These are phyloP conservation scores for Narthecium ossifragum DNA, from an alignment of 106 monocot genomes.

Conservation along the genomic window DNA sequence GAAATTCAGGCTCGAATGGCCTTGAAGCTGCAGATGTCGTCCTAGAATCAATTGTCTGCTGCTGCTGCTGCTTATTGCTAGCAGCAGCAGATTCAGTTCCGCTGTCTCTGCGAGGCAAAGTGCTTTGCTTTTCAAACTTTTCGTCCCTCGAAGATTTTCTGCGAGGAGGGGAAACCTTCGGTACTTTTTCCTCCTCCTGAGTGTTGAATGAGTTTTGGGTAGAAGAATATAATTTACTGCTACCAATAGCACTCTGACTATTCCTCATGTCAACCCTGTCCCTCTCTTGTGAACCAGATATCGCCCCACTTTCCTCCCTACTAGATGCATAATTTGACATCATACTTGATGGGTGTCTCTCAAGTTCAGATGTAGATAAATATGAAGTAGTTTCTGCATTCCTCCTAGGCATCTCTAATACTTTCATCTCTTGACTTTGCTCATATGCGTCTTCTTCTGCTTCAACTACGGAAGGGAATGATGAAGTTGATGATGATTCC, in stretches of 20 bases:
- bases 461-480: slow-evolving; percentile 31
- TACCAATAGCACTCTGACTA: slow-evolving; percentile 10
- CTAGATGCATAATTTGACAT: slow-evolving; percentile 27
- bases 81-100: slow-evolving; percentile 21
- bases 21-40: slow-evolving; percentile 4
- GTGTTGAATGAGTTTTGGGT: slow-evolving; percentile 22
- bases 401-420: slow-evolving; percentile 23
- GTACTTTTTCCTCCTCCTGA: slow-evolving; percentile 63
- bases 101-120: slow-evolving; percentile 38
- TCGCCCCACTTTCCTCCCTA: slow-evolving; percentile 38
- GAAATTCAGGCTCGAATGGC: slow-evolving; percentile 31
- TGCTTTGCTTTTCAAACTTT: slow-evolving; percentile 54
- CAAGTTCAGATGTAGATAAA: slow-evolving; percentile 31
- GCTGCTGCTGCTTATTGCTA: slow-evolving; percentile 26
- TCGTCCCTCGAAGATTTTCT: slow-evolving; percentile 65
- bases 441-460: slow-evolving; percentile 22
- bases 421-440: slow-evolving; percentile 38
- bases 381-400: slow-evolving; percentile 25
- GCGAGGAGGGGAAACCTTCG: slow-evolving; percentile 75
- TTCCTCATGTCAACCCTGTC: slow-evolving; percentile 25
- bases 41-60: slow-evolving; percentile 23
- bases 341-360: slow-evolving; percentile 26
- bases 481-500: slow-evolving; percentile 37
- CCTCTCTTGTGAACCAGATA: slow-evolving; percentile 23
- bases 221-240: slow-evolving; percentile 27